Conservation (phyloP, 345 rosid species). For the Mangifera indica region DNA sequence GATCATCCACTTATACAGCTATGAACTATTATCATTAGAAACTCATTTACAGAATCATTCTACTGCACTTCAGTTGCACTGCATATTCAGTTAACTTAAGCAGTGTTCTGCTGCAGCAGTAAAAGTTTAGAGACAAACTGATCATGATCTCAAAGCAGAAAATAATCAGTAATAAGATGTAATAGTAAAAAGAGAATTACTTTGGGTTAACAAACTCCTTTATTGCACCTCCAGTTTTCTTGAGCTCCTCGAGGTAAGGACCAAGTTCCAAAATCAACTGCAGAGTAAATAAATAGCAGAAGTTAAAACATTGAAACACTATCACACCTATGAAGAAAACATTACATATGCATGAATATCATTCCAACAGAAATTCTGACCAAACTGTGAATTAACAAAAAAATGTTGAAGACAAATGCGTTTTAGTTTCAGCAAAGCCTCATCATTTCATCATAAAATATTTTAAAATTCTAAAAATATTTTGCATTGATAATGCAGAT, state of each 20-base stretch:
- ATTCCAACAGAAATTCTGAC: background rate
- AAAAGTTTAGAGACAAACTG: background rate
- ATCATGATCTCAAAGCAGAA: background rate
- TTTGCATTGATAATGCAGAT: background rate
- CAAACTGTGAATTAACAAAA: background rate
- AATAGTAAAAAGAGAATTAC: conserved; percentile 42
- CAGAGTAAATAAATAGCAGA: conserved; percentile 17
- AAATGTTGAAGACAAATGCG: background rate
- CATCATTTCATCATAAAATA: background rate
- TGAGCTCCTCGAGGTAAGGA: conserved; percentile 81
- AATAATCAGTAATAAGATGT: background rate
- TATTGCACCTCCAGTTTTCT: conserved; percentile 84
- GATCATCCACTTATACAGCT: background rate
- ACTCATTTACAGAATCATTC: background rate
- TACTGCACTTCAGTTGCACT: background rate
- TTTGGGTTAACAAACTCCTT: conserved; percentile 99
- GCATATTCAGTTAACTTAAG: too few relatives aligned
- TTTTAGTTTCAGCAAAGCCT: conserved; percentile 5
- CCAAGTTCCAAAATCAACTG: conserved; percentile 87
- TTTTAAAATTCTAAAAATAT: background rate
- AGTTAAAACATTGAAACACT: background rate
- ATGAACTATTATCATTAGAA: background rate
- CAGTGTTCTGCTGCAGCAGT: background rate
- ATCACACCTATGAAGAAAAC: background rate
- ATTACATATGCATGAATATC: conserved; percentile 1